Conservation (phyloP, 257 asterid genomes). For the Leptodermis oblonga region DNA sequence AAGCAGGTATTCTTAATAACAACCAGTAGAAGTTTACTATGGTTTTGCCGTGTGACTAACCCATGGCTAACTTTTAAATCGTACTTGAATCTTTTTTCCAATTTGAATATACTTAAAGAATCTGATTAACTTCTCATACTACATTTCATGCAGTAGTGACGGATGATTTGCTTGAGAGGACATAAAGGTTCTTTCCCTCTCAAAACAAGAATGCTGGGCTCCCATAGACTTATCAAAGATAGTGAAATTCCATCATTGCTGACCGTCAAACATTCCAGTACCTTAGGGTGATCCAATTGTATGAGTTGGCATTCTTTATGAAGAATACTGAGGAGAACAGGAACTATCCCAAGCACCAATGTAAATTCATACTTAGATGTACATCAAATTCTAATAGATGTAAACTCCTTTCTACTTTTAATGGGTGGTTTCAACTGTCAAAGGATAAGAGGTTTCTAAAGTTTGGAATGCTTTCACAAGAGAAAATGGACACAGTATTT, state of each 20-base stretch:
- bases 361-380: background rate
- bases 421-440: too few species aligned
- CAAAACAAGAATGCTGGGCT: background rate
- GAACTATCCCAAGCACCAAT: background rate
- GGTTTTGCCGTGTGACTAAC: background rate
- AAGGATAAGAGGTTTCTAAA: too few species aligned
- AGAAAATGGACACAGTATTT: too few species aligned
- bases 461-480: too few species aligned
- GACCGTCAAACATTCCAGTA: background rate
- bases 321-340: background rate
- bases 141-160: too few species aligned
- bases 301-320: background rate
- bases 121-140: background rate
- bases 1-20: background rate
- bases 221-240: background rate
- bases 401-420: too few species aligned
- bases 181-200: background rate
- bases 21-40: too few species aligned
- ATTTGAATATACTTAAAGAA: too few species aligned
- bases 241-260: background rate
- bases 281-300: background rate
- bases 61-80: background rate
- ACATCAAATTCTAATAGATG: too few species aligned
- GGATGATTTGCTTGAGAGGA: background rate
- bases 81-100: background rate